Evolutionary conservation across 1,139 yeast species (phyloP).

Genomic region (Hansenula sp.): DNA sequence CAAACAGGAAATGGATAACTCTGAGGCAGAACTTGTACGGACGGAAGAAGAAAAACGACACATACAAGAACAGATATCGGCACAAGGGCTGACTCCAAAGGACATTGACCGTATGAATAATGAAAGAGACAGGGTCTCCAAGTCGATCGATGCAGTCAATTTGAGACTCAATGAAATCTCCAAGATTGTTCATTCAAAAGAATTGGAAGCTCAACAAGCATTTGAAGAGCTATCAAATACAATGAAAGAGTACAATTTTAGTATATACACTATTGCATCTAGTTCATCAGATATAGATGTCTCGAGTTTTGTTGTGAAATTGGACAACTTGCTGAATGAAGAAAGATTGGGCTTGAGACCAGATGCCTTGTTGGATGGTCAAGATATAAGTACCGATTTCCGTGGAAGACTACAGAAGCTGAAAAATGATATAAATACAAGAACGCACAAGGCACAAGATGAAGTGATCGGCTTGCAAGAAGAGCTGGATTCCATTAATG

Average conservation of each 20-base stretch:
- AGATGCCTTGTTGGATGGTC: conserved; percentile 33
- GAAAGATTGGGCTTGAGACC: conserved; percentile 37
- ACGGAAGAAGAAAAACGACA: conserved; percentile 43
- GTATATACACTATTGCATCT: conserved; percentile 43
- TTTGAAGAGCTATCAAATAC: conserved; percentile 48
- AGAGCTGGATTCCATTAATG: conserved; percentile 50
- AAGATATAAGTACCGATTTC: conserved; percentile 31
- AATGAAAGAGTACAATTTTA: conserved; percentile 52
- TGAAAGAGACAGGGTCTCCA: conserved; percentile 57
- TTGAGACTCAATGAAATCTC: conserved; percentile 24
- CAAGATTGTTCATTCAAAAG: conserved; percentile 40
- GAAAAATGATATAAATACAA: conserved; percentile 44
- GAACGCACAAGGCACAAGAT: conserved; percentile 53
- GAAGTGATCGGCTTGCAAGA: conserved; percentile 60
- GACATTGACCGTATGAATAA: conserved; percentile 60
- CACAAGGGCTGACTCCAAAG: conserved; percentile 55
- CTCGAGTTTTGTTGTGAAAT: conserved; percentile 34
- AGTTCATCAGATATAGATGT: conserved; percentile 21
- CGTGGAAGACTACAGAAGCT: conserved; percentile 38
- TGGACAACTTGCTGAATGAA: conserved; percentile 30
- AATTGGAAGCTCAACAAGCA: conserved; percentile 42
- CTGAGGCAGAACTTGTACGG: conserved; percentile 40
- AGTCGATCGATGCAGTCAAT: conserved; percentile 49
- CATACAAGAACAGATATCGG: conserved; percentile 44
- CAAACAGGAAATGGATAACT: conserved; percentile 46